phyloP scores from a whole-genome alignment of 192 early-diverging fungal species.

The Mortierella alpina region DNA sequence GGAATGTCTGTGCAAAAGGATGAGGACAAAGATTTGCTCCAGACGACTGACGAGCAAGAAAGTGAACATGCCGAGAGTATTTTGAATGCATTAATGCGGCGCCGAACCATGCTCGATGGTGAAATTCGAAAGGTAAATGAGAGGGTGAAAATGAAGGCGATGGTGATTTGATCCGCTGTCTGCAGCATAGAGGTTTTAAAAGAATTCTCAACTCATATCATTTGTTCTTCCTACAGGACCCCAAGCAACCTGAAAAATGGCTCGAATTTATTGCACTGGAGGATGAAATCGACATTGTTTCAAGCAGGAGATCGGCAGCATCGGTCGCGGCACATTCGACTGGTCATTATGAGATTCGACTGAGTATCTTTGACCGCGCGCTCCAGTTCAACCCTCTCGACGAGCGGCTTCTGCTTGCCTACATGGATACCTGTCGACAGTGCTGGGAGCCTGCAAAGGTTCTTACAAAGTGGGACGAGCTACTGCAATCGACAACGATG shows the following conservation, averaged over 20 bases:
- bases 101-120: conserved; percentile 41
- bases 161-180: background rate
- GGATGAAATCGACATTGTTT: conserved; percentile 53
- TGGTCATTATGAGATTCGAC: conserved; percentile 61
- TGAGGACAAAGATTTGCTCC: conserved; percentile 36
- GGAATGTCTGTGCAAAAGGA: conserved; percentile 52
- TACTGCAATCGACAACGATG: conserved; percentile 35
- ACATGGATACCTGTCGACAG: conserved; percentile 60
- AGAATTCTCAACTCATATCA: background rate
- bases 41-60: conserved; percentile 43
- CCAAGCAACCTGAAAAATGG: conserved; percentile 59
- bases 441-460: conserved; percentile 59
- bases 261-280: conserved; percentile 65
- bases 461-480: conserved; percentile 64
- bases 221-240: conserved; percentile 37
- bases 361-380: conserved; percentile 68
- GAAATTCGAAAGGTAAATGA: conserved; percentile 26
- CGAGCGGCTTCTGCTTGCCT: conserved; percentile 55
- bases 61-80: conserved; percentile 51
- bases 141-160: background rate
- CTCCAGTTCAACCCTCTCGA: conserved; percentile 60
- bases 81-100: conserved; percentile 52
- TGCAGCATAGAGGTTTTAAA: background rate
- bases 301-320: conserved; percentile 16
- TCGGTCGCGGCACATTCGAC: conserved; percentile 35